Evolutionary conservation across 2,329 filamentous ascomycete species (phyloP), one percentile per base, ranked within the genome.

Genomic region (Pseudocercospora pini-densiflorae): DNA sequence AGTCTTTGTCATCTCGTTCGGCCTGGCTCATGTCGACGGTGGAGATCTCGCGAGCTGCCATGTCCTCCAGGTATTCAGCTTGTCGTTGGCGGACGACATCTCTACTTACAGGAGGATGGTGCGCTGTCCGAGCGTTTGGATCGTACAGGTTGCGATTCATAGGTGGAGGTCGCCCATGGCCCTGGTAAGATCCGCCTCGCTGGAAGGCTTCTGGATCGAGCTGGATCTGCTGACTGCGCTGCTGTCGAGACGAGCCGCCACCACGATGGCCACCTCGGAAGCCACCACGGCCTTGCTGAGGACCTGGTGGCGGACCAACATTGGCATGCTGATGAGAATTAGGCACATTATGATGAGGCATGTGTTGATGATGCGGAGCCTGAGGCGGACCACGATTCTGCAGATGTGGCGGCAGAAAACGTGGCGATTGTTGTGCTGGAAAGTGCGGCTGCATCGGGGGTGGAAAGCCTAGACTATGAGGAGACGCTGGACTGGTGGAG

Each of bases 1-100:
- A 75, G 72, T 95, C 90, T 74, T 95, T 96, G 70, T 89, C 85
- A 2, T 83, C 80, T 60, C 90, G 86, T 71, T 95, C 92, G 0
- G 80, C 77, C 0, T 79, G 74, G 43, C 84, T 84, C 68, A 94
- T 93, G 70, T 90, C 88, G 1, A 88, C 86, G 45, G 81, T 82
- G 0, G 84, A 79, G 19, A 92, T 79, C 55, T 89, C 84, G 16
- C 76, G 70, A 62, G 71, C 60, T 5, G 81, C 83, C 3, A 85
- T 57, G 1, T 70, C 64, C 21, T 85, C 79, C 24, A 87, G 75
- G 64, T 82, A 80, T 9, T 78, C 68, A 19, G 75, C 72, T 67
- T 84, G 81, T n/a, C 71, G 68, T 31, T 76, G 66, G n/a, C 72
- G 70, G 2, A 55, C 33, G 54, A 75, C 62, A 40, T 64, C 65